phyloP scores from a whole-genome alignment of 257 asterid genomes.

The Rehmannia glutinosa region DNA sequence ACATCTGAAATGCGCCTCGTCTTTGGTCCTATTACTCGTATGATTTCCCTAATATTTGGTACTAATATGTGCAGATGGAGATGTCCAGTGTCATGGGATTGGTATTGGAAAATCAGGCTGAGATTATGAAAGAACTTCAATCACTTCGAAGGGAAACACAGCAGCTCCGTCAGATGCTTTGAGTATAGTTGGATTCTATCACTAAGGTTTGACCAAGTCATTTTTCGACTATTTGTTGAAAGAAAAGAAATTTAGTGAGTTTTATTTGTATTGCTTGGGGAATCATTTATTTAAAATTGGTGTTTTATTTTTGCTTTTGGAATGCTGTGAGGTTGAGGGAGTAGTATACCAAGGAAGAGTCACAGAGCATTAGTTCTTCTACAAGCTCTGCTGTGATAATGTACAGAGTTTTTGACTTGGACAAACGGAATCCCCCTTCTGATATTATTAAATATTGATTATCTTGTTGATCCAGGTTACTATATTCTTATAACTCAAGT shows the following conservation, averaged over 20 bases:
- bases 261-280: background rate
- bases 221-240: background rate
- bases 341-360: background rate
- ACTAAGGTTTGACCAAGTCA: background rate
- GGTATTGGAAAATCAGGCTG: conserved; percentile 76
- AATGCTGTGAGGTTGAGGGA: conserved; percentile 11
- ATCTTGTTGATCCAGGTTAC: conserved; percentile 5
- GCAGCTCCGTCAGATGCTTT: conserved; percentile 64
- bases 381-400: background rate
- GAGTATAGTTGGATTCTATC: conserved; percentile 19
- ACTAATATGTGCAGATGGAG: conserved; percentile 62
- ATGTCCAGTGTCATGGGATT: conserved; percentile 48
- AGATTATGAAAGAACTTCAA: conserved; percentile 71
- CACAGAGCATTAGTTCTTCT: background rate
- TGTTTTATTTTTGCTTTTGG: background rate
- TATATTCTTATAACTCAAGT: background rate
- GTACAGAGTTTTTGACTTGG: background rate
- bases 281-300: background rate
- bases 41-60: conserved; percentile 16
- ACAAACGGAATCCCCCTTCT: background rate
- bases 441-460: background rate
- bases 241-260: background rate
- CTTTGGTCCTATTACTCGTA: background rate
- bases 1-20: background rate
- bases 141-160: conserved; percentile 76